Conservation (phyloP, 768 basidiomycete genomes). For the Russula lepida region DNA sequence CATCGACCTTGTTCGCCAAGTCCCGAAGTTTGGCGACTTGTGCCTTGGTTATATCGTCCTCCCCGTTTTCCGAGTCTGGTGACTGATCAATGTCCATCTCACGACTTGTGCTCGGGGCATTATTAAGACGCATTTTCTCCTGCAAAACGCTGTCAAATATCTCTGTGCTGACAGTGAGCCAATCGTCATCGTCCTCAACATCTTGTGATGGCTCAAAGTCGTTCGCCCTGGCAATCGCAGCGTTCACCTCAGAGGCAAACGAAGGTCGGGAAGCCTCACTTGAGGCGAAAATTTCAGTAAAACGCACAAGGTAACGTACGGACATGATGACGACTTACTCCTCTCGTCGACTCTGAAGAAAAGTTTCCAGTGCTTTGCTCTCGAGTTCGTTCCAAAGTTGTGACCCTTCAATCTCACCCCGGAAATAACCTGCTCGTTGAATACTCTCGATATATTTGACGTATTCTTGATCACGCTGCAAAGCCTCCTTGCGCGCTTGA, state of each 20-base stretch:
- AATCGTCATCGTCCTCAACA: constrained; percentile 70
- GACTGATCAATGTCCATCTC: constrained; percentile 44
- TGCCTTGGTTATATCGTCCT: constrained; percentile 48
- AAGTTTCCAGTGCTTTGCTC: constrained; percentile 57
- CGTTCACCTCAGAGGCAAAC: constrained; percentile 66
- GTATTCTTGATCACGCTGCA: constrained; percentile 63
- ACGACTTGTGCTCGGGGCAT: constrained; percentile 21
- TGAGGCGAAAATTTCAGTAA: background rate
- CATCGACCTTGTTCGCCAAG: constrained; percentile 77
- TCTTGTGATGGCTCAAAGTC: constrained; percentile 26
- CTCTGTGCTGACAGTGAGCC: constrained; percentile 74
- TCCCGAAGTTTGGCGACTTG: constrained; percentile 64
- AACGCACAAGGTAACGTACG: background rate
- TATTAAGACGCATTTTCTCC: constrained; percentile 27
- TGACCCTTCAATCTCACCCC: constrained; percentile 69
- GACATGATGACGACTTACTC: constrained; percentile 46
- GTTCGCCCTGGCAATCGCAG: constrained; percentile 43
- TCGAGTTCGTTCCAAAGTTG: constrained; percentile 68
- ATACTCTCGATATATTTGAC: constrained; percentile 63
- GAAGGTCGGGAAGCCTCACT: constrained; percentile 60
- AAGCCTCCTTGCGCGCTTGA: constrained; percentile 58
- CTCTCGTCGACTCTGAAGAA: constrained; percentile 49
- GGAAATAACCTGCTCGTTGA: constrained; percentile 63
- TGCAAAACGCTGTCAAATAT: constrained; percentile 71
- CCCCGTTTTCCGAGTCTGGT: constrained; percentile 28